Conservation (phyloP, 1,284 basidiomycete species). For the Moesziomyces globuligerus region DNA sequence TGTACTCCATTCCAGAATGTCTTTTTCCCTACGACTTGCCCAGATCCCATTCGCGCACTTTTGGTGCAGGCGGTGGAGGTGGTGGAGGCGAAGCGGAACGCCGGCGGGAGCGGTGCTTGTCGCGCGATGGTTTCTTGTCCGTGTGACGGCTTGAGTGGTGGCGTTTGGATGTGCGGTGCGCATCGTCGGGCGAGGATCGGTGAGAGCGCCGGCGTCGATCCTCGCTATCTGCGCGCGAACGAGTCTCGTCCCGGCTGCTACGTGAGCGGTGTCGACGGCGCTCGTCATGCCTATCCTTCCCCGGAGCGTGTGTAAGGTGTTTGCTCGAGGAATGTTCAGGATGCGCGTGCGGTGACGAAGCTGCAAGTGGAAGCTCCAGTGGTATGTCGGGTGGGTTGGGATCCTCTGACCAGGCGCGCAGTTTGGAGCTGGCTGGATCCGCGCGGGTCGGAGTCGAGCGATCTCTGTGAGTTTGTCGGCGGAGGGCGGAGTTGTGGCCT, state of each 20-base stretch:
- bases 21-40: too few relatives aligned
- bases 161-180: not conserved
- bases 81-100: not conserved
- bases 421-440: conserved; percentile 1
- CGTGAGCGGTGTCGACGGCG: too few relatives aligned
- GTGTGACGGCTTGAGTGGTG: not conserved
- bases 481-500: conserved; percentile 49
- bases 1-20: too few relatives aligned
- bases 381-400: too few relatives aligned
- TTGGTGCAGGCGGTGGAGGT: conserved; percentile 7
- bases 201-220: not conserved
- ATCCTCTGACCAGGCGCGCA: conserved; percentile 20
- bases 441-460: not conserved
- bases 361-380: too few relatives aligned
- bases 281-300: too few relatives aligned
- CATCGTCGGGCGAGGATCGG: not conserved
- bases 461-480: conserved; percentile 10
- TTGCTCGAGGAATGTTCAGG: too few relatives aligned
- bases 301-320: too few relatives aligned
- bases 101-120: not conserved
- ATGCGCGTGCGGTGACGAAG: too few relatives aligned
- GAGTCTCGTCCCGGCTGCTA: too few relatives aligned
- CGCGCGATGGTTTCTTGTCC: too few relatives aligned
- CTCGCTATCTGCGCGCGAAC: too few relatives aligned
- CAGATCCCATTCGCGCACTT: conserved; percentile 37